These are phyloP conservation scores for Eucalyptus brandiana DNA, from an alignment of 345 rosid genomes.

Conservation along the genomic window DNA sequence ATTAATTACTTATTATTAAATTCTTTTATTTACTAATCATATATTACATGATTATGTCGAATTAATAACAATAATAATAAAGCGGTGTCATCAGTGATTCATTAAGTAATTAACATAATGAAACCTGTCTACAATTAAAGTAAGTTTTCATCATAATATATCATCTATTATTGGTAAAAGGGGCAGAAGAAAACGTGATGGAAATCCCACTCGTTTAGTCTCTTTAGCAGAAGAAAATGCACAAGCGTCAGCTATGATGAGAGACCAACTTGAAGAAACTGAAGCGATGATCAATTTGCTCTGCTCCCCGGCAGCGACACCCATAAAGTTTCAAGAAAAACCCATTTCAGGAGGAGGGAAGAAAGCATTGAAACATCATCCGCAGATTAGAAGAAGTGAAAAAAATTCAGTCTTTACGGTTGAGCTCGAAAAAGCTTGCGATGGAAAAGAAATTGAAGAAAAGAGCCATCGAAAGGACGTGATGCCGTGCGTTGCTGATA, in stretches of 20 bases:
- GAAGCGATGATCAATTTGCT: neutral
- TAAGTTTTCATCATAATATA: neutral
- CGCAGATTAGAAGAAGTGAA: neutral
- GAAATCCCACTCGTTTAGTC: neutral
- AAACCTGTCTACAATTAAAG: neutral
- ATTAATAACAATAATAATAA: too few species aligned
- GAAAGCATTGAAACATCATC: neutral
- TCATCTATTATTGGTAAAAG: neutral
- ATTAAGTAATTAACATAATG: neutral
- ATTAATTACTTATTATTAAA: neutral
- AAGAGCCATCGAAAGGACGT: neutral
- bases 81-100: neutral
- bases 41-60: neutral
- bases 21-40: neutral
- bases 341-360: neutral
- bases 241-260: neutral
- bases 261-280: neutral
- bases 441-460: neutral
- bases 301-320: neutral
- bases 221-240: neutral
- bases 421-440: neutral
- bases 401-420: neutral
- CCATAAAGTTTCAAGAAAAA: neutral
- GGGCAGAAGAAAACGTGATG: neutral
- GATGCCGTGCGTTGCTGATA: neutral